phyloP scores from a whole-genome alignment of 2,329 filamentous ascomycete species.

The Cordyceps pruinosa region DNA sequence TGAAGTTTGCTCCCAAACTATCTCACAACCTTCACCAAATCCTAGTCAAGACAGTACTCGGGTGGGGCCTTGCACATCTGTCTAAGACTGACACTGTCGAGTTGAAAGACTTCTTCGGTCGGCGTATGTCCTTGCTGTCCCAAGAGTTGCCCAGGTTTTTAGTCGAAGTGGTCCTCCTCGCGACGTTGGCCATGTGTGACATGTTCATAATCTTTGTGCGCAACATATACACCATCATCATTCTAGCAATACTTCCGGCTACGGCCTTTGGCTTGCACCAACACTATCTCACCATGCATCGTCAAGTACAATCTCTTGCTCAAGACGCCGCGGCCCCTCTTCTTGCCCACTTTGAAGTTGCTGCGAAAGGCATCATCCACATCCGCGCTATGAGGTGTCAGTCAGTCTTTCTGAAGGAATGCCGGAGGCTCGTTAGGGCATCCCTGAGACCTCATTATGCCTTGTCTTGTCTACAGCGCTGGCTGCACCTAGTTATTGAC shows the following conservation, averaged over 20 bases:
- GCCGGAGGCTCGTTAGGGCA: constrained; percentile 38
- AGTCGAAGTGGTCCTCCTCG: no score
- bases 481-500: constrained; percentile 44
- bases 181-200: no score
- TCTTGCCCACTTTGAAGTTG: constrained; percentile 34
- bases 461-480: constrained; percentile 46
- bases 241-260: constrained; percentile 19
- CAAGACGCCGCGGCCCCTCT: constrained; percentile 29
- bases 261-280: constrained; percentile 23
- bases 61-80: no score
- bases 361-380: constrained; percentile 36
- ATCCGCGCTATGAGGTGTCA: constrained; percentile 50
- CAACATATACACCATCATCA: constrained; percentile 23
- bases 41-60: no score
- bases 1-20: no score
- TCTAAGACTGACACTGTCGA: no score
- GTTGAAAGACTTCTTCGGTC: no score
- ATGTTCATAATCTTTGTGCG: no score
- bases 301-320: constrained; percentile 29
- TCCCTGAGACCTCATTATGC: constrained; percentile 50
- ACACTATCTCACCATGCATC: constrained; percentile 27
- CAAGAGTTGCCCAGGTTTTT: no score
- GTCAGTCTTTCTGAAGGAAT: constrained; percentile 32
- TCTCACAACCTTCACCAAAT: no score
- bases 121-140: no score